Base-by-base conservation (phyloP, 1,139 yeast species). In the Diutina sp. region DNA sequence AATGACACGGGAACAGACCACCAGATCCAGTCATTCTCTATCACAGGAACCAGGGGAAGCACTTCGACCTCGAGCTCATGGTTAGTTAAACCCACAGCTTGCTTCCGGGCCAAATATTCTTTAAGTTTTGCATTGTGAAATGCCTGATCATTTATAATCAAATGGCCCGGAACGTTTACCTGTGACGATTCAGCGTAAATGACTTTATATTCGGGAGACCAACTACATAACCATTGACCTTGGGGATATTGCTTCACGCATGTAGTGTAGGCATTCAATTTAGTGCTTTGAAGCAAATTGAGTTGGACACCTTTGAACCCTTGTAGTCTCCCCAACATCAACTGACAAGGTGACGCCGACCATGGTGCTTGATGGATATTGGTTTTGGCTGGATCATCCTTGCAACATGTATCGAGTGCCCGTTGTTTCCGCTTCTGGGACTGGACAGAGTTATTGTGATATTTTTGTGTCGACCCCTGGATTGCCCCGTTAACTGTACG, bases 401-500 rank as follows among this genome's bases (percentile, higher is more conserved):
- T 35, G 6, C 11, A 4, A 35, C n/a, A 11, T 7, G 41, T 35
- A 35, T 12, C n/a, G 14, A 5, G 41, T 12, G 11, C 41, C 1
- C 41, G 41, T 35, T 35, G 41, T 11, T 28, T 25, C 38, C 80
- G 60, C 60, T 68, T 64, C 58, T 69, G 61, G 11, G 67, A 66
- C 58, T 69, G 75, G 11, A 72, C 65, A 0, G 65, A 55, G 57
- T 68, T 73, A 59, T 75, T 76, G 58, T 72, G 77, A 58, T 72
- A 74, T 53, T 61, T 61, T 6, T 65, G 46, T 25, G 64, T 61
- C 51, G 54, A 55, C 6, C 61, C 57, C 46, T 69, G 32, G 21
- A 50, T 16, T 7, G 41, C 68, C 1, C 80, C 80, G 58, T 71
- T 77, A 55, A 67, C 65, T 14, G 78, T 69, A 57, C 74, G 76